Evolutionary conservation across 106 monocot genomes (phyloP).

Genomic region (Vanilla planifolia): DNA sequence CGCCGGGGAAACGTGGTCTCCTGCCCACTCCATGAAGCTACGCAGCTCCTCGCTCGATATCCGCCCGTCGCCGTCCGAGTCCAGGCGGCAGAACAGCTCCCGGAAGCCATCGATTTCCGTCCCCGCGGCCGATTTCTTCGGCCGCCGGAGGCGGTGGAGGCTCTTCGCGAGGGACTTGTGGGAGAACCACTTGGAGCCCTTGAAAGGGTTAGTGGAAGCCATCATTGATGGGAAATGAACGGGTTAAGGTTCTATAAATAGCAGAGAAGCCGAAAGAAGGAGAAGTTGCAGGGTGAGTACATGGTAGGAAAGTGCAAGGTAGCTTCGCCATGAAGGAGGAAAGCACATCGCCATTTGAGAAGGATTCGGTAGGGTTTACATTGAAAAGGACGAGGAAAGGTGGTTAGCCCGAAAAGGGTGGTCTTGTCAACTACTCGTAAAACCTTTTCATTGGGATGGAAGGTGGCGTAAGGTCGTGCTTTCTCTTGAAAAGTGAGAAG

Average conservation of each 20-base stretch:
- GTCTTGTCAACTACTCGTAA: background rate
- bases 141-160: constrained; percentile 10
- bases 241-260: background rate
- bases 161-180: constrained; percentile 5
- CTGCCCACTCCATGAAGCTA: constrained; percentile 14
- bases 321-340: constrained; percentile 3
- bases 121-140: background rate
- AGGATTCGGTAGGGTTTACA: background rate
- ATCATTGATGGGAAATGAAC: background rate
- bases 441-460: background rate
- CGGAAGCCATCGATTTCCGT: background rate
- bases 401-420: background rate
- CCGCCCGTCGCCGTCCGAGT: constrained; percentile 20
- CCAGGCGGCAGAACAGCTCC: constrained; percentile 21
- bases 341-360: background rate
- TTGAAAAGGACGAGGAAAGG: background rate
- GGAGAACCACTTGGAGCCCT: constrained; percentile 19
- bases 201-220: background rate
- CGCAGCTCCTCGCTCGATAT: constrained; percentile 24
- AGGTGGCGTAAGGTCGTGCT: background rate
- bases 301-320: constrained; percentile 13
- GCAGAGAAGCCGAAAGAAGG: background rate
- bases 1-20: constrained; percentile 8
- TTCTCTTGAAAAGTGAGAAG: background rate
- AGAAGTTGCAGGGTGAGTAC: constrained; percentile 20